Conservation (phyloP, 305 asterid genomes). For the Vinca major region DNA sequence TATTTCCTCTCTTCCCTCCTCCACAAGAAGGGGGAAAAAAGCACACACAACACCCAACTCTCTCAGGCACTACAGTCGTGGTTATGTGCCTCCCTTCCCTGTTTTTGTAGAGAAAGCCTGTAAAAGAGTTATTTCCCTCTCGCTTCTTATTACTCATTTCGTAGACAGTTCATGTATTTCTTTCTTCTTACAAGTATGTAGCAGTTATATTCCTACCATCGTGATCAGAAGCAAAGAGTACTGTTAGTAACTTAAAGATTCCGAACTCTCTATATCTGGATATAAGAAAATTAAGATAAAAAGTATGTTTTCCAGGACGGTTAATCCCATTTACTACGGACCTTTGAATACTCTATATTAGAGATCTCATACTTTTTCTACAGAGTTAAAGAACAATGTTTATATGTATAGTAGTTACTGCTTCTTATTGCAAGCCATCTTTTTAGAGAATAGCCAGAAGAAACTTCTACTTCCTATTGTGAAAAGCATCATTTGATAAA, state of each 20-base stretch:
- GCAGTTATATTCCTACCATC: not conserved
- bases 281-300: not conserved
- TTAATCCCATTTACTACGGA: not conserved
- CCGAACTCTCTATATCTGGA: not conserved
- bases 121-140: too few relatives aligned
- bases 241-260: not conserved
- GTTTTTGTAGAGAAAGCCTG: too few relatives aligned
- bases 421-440: not conserved
- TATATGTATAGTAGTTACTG: not conserved
- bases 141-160: not conserved
- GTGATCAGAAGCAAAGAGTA: not conserved
- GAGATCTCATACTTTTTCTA: not conserved
- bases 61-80: too few relatives aligned
- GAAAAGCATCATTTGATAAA: not conserved
- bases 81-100: too few relatives aligned
- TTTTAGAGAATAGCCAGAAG: not conserved
- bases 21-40: too few relatives aligned
- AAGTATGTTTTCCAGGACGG: not conserved
- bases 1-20: not conserved
- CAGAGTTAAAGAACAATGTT: not conserved
- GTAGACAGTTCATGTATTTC: not conserved
- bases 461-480: not conserved
- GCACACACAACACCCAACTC: too few relatives aligned
- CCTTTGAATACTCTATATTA: not conserved
- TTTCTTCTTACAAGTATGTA: not conserved